phyloP scores from a whole-genome alignment of 192 early-diverging fungal species.

The Coemansia sp. region DNA sequence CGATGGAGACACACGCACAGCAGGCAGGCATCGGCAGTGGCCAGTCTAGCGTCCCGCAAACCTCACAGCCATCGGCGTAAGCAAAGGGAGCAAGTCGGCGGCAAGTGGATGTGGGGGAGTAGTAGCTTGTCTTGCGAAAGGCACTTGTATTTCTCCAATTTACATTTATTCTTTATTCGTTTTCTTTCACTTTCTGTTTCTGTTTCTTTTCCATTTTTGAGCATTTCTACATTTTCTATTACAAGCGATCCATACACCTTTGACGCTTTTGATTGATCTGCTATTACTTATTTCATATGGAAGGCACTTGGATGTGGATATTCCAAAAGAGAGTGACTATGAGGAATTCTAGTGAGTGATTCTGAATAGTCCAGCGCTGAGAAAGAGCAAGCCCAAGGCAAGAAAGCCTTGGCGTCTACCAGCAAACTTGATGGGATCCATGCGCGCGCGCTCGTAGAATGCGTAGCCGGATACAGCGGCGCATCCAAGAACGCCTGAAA shows the following conservation, averaged over 20 bases:
- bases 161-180: background rate
- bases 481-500: constrained; percentile 40
- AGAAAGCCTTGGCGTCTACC: constrained; percentile 34
- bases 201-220: background rate
- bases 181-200: too few species aligned
- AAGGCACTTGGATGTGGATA: too few species aligned
- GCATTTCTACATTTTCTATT: background rate
- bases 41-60: constrained; percentile 16
- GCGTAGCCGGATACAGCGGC: constrained; percentile 30
- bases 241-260: background rate
- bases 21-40: background rate
- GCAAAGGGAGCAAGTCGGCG: background rate
- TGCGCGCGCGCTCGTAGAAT: constrained; percentile 18
- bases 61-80: constrained; percentile 21
- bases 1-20: constrained; percentile 19
- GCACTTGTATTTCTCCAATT: background rate
- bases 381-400: constrained; percentile 28
- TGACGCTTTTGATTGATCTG: background rate
- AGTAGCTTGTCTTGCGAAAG: background rate
- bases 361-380: constrained; percentile 16
- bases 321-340: too few species aligned
- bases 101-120: too few species aligned
- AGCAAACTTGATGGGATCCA: constrained; percentile 33
- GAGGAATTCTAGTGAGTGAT: background rate
- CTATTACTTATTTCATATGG: background rate